These are phyloP conservation scores for Cladophialophora bantiana DNA, from an alignment of 2,329 filamentous ascomycete genomes.

Conservation along the genomic window DNA sequence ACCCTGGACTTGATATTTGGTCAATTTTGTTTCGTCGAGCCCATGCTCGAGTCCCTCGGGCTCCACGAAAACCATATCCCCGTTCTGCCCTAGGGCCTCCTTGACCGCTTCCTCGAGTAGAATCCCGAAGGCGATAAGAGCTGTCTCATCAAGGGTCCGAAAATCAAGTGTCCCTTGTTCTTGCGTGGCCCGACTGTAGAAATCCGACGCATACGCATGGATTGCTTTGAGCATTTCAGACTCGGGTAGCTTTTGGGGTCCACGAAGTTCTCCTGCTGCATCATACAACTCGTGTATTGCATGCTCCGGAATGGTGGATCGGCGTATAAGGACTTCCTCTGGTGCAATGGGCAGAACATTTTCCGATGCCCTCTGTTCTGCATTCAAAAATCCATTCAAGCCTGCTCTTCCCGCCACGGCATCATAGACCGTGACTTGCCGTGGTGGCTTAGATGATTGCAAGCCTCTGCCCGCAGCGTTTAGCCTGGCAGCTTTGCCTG, in stretches of 20 bases:
- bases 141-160: slow-evolving; percentile 67
- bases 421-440: slow-evolving; percentile 58
- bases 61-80: slow-evolving; percentile 65
- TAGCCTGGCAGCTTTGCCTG: not conserved
- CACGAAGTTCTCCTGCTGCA: slow-evolving; percentile 43
- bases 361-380: slow-evolving; percentile 27
- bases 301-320: slow-evolving; percentile 54
- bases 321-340: slow-evolving; percentile 66
- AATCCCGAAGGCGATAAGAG: slow-evolving; percentile 66
- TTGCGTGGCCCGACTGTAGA: slow-evolving; percentile 53
- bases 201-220: slow-evolving; percentile 64
- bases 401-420: slow-evolving; percentile 63
- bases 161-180: slow-evolving; percentile 51
- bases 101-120: slow-evolving; percentile 65
- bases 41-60: slow-evolving; percentile 44
- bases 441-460: slow-evolving; percentile 45
- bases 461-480: slow-evolving; percentile 47
- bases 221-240: slow-evolving; percentile 64
- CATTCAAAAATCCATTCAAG: slow-evolving; percentile 46
- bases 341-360: slow-evolving; percentile 54
- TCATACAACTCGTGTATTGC: slow-evolving; percentile 64
- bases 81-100: slow-evolving; percentile 62
- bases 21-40: slow-evolving; percentile 32
- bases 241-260: slow-evolving; percentile 58
- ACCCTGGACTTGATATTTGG: slow-evolving; percentile 37